A percentile compares a stretch with the other conserved stretches of the same genome.
Conservation (phyloP, 495 filamentous ascomycete species). For the Aspergillus sclerotiicarbonarius region DNA sequence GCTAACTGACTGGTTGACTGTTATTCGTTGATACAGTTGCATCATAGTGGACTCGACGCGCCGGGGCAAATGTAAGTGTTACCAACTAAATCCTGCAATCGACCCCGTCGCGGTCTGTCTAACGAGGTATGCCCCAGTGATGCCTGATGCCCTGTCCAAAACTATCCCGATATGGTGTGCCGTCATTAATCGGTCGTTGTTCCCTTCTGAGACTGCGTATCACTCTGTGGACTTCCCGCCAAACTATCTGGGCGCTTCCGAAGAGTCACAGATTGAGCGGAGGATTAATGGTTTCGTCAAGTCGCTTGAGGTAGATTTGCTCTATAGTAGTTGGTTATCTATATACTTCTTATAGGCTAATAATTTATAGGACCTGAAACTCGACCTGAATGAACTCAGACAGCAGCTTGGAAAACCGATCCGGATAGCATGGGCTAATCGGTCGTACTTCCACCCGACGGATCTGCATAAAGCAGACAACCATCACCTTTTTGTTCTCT, state of each 20-base stretch:
- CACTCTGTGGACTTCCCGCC: slow-evolving; percentile 64
- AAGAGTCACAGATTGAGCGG: slow-evolving; percentile 74
- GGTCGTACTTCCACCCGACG: slow-evolving; percentile 36
- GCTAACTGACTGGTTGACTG: slow-evolving; percentile 7
- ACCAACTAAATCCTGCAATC: slow-evolving; percentile 9
- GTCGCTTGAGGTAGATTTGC: slow-evolving; percentile 51
- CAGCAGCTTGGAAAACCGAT: slow-evolving; percentile 41
- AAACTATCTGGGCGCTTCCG: slow-evolving; percentile 64
- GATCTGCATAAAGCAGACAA: slow-evolving; percentile 39
- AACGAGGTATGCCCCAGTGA: slow-evolving; percentile 47
- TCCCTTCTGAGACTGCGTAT: slow-evolving; percentile 51
- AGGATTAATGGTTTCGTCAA: slow-evolving; percentile 65
- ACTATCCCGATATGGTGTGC: slow-evolving; percentile 92
- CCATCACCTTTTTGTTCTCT: slow-evolving; percentile 67
- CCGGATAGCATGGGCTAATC: slow-evolving; percentile 43
- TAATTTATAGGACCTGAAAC: slow-evolving; percentile 40
- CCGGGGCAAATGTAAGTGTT: slow-evolving; percentile 71
- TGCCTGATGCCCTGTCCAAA: slow-evolving; percentile 91
- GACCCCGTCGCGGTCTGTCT: slow-evolving; percentile 13
- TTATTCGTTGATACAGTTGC: slow-evolving; percentile 52
- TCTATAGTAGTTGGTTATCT: not conserved
- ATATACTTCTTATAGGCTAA: slow-evolving; percentile 15
- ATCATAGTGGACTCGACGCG: slow-evolving; percentile 96
- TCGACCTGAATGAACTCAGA: slow-evolving; percentile 44
- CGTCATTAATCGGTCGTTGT: slow-evolving; percentile 78